Evolutionary conservation across 2,329 filamentous ascomycete species (phyloP), one percentile per base, ranked within the genome.

Genomic region (Neofusicoccum sp.): DNA sequence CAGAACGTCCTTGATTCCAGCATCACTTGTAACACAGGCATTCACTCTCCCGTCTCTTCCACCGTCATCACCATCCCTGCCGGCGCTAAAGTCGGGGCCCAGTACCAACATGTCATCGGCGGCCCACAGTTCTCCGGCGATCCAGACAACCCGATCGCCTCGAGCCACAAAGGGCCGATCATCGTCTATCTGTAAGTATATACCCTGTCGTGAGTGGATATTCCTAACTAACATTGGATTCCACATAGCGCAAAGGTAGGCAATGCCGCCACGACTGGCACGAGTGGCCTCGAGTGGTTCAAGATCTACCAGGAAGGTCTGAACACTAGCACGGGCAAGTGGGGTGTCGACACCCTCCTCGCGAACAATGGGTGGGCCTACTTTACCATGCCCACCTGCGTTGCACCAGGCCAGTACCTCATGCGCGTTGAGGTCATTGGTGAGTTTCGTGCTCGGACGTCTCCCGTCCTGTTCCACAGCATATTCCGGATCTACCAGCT

Each of bases 61-160:
- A 75, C 70, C 9, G 73, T 85, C 56, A 79, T 84, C 64, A 72
- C 75, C 43, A 78, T 84, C 54, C 76, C 78, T 14, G 75, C 79
- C 2, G 82, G 82, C 11, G 82, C 83, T 67, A 75, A 77, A 65
- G 72, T 84, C 47, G 82, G 82, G 6, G 76, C 81, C 1, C 79
- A 75, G 69, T 84, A 79, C 75, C 80, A 81, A 43, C 82, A 84
- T 66, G 74, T 84, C 54, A 79, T 84, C 60, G 82, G 82, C 58
- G 82, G 82, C 49, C 36, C 51, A 4, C 81, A 84, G 69, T 77
- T 74, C 64, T 58, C 80, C 45, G 75, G 75, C 64, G 81, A 82
- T 72, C 64, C 73, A 2, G 80, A 82, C 62, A 72, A 83, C 61
- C 80, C 79, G 6, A 81, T 81, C 63, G 79, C 80, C 7, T 70